Evolutionary conservation across 495 filamentous ascomycete species (phyloP), one percentile per base, ranked within the genome.

Genomic region (Penicillium arizonense): DNA sequence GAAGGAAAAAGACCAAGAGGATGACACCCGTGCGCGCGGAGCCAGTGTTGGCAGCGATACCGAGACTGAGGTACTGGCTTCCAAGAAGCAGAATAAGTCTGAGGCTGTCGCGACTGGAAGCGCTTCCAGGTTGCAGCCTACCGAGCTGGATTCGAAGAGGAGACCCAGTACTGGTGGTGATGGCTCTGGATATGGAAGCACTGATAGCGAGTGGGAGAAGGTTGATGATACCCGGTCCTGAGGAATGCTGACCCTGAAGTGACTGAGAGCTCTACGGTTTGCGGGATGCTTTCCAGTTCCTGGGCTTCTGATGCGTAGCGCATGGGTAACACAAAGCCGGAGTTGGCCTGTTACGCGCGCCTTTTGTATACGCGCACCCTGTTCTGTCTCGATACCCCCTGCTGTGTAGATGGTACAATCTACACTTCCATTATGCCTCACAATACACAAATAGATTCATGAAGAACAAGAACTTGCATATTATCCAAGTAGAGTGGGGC

Each of bases 141-240:
- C 69, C 13, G 68, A 70, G 32, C 59, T 52, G 34, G 67, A 61
- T 35, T 30, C 71, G 41, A 69, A 72, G 47, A 79, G 78, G 65
- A 67, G 77, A 20, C 59, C 56, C 34, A 76, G 69, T 48, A 49
- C 68, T 13, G 67, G 75, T 18, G 73, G 66, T 14, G 78, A 79
- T 46, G 75, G 65, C 43, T 80, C 77, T 18, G 78, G 75, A 11
- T 77, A 82, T 58, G 61, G 68, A 28, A 80, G 78, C 57, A 81
- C 78, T 2, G 79, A 82, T 63, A 80, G 78, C 41, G 79, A 82
- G 51, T 82, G 79, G 79, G 79, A 80, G 64, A 82, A 77, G 56
- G 70, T 82, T 32, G 77, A 80, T 38, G 72, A 73, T 33, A 66
- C 56, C 13, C 41, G 51, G 47, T 50, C 21, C 33, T 28, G 21